A percentile compares a stretch with the other conserved stretches of the same genome.
These are phyloP conservation scores for Venturiaceae sp. DNA, from an alignment of 2,329 filamentous ascomycete species.

Conservation along the genomic window DNA sequence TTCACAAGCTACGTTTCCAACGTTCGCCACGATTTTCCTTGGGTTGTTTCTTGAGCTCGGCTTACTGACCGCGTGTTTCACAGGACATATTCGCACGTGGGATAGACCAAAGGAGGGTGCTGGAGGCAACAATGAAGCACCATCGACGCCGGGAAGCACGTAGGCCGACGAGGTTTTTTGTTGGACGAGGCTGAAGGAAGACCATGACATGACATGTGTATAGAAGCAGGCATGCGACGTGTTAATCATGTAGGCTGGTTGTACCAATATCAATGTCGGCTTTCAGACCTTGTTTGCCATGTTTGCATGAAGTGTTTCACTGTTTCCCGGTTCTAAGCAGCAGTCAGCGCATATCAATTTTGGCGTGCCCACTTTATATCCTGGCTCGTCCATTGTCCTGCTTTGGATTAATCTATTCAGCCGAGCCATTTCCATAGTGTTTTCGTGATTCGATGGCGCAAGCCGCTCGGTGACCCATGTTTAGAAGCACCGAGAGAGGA, in stretches of 20 bases:
- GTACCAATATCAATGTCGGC: background rate
- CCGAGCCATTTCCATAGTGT: background rate
- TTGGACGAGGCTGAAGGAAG: background rate
- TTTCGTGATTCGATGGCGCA: background rate
- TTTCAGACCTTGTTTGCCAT: background rate
- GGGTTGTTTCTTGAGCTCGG: background rate
- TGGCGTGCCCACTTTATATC: background rate
- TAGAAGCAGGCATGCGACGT: background rate
- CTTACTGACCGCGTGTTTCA: background rate
- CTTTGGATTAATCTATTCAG: too few relatives aligned
- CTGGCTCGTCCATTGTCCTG: background rate
- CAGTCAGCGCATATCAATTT: too few relatives aligned
- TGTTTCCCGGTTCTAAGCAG: background rate
- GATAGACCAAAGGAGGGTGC: conserved; percentile 48
- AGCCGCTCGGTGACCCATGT: too few relatives aligned
- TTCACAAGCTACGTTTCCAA: background rate
- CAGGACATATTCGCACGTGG: conserved; percentile 70
- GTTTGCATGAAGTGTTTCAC: background rate
- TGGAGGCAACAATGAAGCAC: conserved; percentile 18
- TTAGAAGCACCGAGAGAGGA: too few relatives aligned
- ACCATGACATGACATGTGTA: background rate
- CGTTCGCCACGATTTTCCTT: background rate
- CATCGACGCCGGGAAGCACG: conserved; percentile 17
- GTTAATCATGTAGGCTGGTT: background rate
- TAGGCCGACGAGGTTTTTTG: background rate